A percentile compares a stretch with the other conserved stretches of the same genome.
phyloP scores from a whole-genome alignment of 2,329 filamentous ascomycete genomes.

The Aspergillus unguis region DNA sequence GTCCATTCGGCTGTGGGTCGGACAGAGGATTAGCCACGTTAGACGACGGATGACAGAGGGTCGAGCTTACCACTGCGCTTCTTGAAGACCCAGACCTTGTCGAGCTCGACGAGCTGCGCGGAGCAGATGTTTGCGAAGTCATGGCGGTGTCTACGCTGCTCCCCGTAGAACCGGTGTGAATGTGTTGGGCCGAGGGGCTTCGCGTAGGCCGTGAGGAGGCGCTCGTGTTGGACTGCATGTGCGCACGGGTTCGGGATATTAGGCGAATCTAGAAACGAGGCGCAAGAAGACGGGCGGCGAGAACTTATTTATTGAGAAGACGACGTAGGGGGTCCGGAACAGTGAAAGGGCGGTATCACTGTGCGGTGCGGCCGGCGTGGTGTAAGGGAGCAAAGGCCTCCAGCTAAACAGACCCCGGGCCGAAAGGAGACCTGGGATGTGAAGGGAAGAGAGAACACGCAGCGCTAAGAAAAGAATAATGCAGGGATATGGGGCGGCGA shows the following conservation, averaged over 20 bases:
- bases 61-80: constrained; percentile 57
- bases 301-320: constrained; percentile 8
- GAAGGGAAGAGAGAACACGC: constrained; percentile 6
- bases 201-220: constrained; percentile 43
- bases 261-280: not conserved
- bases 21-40: constrained; percentile 5
- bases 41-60: not conserved
- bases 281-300: not conserved
- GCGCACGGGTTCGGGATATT: constrained; percentile 9
- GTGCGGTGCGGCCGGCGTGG: constrained; percentile 11
- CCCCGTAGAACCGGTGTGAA: constrained; percentile 38
- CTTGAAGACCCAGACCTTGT: constrained; percentile 57
- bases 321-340: constrained; percentile 13
- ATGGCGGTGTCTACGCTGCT: constrained; percentile 44
- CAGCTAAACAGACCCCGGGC: too few relatives aligned
- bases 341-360: constrained; percentile 12
- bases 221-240: constrained; percentile 24
- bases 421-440: not conserved
- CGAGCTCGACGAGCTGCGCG: constrained; percentile 65
- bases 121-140: constrained; percentile 59
- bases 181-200: constrained; percentile 40
- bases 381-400: constrained; percentile 15
- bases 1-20: constrained; percentile 59
- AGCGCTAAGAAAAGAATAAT: constrained; percentile 5
- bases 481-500: not conserved